Evolutionary conservation across 2,329 filamentous ascomycete genomes (phyloP).

Genomic region (Aplosporella prunicola): DNA sequence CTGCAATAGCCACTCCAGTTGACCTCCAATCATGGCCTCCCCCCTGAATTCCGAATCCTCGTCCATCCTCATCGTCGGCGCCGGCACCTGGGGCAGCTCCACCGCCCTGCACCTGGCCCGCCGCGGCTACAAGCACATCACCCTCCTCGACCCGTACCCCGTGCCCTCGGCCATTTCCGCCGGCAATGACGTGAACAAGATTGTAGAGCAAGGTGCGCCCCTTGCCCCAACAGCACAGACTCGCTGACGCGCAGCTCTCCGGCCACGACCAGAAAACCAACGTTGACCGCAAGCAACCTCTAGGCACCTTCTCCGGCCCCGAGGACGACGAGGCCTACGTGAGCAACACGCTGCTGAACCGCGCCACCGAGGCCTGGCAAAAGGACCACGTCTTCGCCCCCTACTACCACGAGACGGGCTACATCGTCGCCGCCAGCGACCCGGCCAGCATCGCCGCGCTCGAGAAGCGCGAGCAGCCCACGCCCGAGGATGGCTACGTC

Average conservation of each 20-base stretch:
- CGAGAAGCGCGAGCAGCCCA: slow-evolving; percentile 26
- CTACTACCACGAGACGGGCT: slow-evolving; percentile 40
- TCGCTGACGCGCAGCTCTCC: no score
- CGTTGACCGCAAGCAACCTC: not conserved
- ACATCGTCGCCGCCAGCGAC: slow-evolving; percentile 37
- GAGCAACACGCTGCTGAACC: slow-evolving; percentile 2
- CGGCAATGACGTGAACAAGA: slow-evolving; percentile 45
- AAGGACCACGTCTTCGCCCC: slow-evolving; percentile 34
- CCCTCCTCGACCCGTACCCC: slow-evolving; percentile 38
- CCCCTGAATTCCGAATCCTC: not conserved
- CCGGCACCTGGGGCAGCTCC: slow-evolving; percentile 43
- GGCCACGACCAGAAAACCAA: not conserved
- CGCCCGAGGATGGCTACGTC: slow-evolving; percentile 14
- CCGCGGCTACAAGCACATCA: slow-evolving; percentile 40
- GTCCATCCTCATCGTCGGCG: slow-evolving; percentile 37
- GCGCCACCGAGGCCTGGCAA: slow-evolving; percentile 34
- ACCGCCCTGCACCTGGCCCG: slow-evolving; percentile 45
- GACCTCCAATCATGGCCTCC: slow-evolving; percentile 2
- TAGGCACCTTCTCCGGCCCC: slow-evolving; percentile 6
- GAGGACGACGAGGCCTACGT: slow-evolving; percentile 6
- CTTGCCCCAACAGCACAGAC: no score
- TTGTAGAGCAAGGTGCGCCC: slow-evolving; percentile 33
- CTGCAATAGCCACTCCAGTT: not conserved
- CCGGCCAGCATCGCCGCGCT: slow-evolving; percentile 30
- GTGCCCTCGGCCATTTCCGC: slow-evolving; percentile 40